phyloP scores from a whole-genome alignment of 2,329 filamentous ascomycete genomes.

The Dryadomyces sulphureus region DNA sequence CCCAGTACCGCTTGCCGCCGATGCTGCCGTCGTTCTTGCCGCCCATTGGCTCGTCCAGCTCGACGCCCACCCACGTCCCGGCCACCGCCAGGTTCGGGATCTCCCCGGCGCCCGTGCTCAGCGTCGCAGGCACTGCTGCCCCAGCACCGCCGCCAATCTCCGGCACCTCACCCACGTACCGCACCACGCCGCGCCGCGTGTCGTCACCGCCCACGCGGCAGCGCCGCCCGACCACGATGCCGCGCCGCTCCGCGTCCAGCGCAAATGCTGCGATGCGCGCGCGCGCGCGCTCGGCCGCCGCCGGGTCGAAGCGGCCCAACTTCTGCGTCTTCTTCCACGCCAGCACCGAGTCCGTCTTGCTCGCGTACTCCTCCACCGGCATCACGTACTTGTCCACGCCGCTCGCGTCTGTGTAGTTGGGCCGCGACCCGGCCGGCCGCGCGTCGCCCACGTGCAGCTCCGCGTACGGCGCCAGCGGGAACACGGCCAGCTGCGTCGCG shows the following conservation, averaged over 20 bases:
- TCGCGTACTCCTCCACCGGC: constrained; percentile 73
- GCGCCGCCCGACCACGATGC: constrained; percentile 47
- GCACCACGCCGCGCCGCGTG: constrained; percentile 51
- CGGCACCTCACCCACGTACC: constrained; percentile 58
- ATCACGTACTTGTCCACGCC: constrained; percentile 81
- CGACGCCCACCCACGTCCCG: constrained; percentile 59
- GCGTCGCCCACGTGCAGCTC: constrained; percentile 70
- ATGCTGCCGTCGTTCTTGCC: constrained; percentile 68
- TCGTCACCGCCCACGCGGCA: constrained; percentile 56
- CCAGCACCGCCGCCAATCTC: constrained; percentile 45
- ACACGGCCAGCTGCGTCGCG: constrained; percentile 44
- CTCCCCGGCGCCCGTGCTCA: constrained; percentile 24
- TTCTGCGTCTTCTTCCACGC: constrained; percentile 94
- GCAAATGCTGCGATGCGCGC: constrained; percentile 54
- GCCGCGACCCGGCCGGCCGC: constrained; percentile 58
- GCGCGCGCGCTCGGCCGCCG: constrained; percentile 58
- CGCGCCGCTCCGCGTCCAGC: constrained; percentile 54
- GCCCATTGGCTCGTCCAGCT: constrained; percentile 65
- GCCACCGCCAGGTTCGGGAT: constrained; percentile 12
- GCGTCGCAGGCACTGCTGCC: neutral
- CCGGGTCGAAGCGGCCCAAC: constrained; percentile 88
- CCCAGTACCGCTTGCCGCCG: constrained; percentile 54
- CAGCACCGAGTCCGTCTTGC: constrained; percentile 73
- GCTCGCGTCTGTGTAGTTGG: constrained; percentile 69
- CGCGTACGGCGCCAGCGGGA: constrained; percentile 57